phyloP scores from a whole-genome alignment of 2,329 filamentous ascomycete species.

The Penicillium sp. region DNA sequence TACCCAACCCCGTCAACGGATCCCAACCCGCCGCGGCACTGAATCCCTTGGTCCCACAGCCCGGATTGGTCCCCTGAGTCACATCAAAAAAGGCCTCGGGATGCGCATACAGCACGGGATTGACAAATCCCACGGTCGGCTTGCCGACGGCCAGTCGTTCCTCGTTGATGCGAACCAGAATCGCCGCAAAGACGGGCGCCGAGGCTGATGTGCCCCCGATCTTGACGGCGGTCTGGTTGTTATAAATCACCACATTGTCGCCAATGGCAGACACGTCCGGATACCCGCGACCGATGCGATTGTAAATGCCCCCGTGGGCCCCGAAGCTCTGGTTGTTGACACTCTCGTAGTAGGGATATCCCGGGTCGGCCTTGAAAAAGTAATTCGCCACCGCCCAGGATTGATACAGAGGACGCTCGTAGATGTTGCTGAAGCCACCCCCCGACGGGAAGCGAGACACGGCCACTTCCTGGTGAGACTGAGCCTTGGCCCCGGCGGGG shows the following conservation, averaged over 20 bases:
- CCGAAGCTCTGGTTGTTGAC: slow-evolving; percentile 28
- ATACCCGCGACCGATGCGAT: slow-evolving; percentile 30
- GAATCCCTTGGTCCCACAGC: slow-evolving; percentile 28
- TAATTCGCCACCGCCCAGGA: slow-evolving; percentile 32
- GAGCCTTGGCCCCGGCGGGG: slow-evolving; percentile 22
- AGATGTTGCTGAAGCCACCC: slow-evolving; percentile 42
- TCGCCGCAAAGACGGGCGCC: slow-evolving; percentile 50
- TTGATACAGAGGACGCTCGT: slow-evolving; percentile 37
- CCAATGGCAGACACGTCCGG: slow-evolving; percentile 36
- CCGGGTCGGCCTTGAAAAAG: slow-evolving; percentile 21
- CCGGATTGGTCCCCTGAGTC: slow-evolving; percentile 25
- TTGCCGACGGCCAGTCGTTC: slow-evolving; percentile 47
- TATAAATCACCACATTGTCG: slow-evolving; percentile 30
- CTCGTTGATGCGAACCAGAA: slow-evolving; percentile 53
- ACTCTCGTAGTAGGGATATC: slow-evolving; percentile 28
- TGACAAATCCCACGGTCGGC: slow-evolving; percentile 50
- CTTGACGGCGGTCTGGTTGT: slow-evolving; percentile 14
- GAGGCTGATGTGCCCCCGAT: slow-evolving; percentile 40
- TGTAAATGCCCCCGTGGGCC: slow-evolving; percentile 27
- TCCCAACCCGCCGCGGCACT: slow-evolving; percentile 25
- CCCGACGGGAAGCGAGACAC: slow-evolving; percentile 36
- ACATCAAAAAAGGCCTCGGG: slow-evolving; percentile 30
- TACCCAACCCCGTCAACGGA: slow-evolving; percentile 33
- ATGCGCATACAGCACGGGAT: slow-evolving; percentile 35
- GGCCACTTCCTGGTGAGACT: slow-evolving; percentile 32